A percentile compares a stretch with the other conserved stretches of the same genome.
Conservation (phyloP, 2,329 filamentous ascomycete genomes). For the Sarocladium oryzae region DNA sequence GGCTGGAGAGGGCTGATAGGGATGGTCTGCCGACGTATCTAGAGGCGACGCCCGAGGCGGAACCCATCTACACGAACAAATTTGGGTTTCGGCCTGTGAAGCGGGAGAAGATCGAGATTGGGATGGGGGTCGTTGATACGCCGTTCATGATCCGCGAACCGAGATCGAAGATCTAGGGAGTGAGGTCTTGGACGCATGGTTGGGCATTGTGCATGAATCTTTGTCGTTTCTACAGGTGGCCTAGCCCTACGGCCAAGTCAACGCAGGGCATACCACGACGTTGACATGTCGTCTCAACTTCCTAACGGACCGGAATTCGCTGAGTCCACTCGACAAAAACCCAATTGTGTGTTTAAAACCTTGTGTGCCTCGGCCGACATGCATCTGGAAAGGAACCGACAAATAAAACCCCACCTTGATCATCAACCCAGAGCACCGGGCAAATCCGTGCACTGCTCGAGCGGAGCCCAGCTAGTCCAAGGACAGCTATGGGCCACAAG, state of each 20-base stretch:
- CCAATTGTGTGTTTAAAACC: too few species aligned
- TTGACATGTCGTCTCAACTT: too few species aligned
- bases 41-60: constrained; percentile 42
- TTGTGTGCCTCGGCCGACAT: too few species aligned
- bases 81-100: constrained; percentile 38
- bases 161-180: not conserved
- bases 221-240: not conserved
- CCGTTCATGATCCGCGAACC: constrained; percentile 4
- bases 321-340: too few species aligned
- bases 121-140: constrained; percentile 23
- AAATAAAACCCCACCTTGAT: not conserved
- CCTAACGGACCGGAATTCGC: too few species aligned
- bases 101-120: constrained; percentile 25
- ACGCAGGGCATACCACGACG: too few species aligned
- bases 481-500: constrained; percentile 6
- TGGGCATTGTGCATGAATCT: not conserved
- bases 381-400: too few species aligned
- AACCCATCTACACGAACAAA: constrained; percentile 36
- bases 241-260: too few species aligned
- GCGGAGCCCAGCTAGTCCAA: too few species aligned
- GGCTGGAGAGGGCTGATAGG: constrained; percentile 36
- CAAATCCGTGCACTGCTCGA: too few species aligned
- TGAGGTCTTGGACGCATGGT: not conserved
- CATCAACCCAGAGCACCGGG: not conserved
- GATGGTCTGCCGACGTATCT: constrained; percentile 38